Evolutionary conservation across 148 eudicot species (phyloP).

Genomic region (Rhododendron ovatum): DNA sequence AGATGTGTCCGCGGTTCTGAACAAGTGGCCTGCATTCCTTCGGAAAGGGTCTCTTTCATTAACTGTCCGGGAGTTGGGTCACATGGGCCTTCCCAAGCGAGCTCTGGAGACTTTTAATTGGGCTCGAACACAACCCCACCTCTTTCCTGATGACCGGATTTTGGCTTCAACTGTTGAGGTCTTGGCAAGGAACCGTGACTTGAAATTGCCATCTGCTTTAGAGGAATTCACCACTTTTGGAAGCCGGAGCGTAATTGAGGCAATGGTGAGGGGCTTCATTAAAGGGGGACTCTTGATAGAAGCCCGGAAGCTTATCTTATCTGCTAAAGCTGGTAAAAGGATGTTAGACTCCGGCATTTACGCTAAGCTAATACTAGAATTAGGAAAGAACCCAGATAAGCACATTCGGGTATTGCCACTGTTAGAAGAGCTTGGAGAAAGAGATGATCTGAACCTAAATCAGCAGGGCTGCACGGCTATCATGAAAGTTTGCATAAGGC

Average conservation of each 20-base stretch:
- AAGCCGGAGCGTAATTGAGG: constrained; percentile 61
- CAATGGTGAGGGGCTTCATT: constrained; percentile 74
- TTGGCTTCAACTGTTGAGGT: constrained; percentile 83
- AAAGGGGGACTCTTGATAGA: constrained; percentile 63
- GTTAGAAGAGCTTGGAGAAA: constrained; percentile 67
- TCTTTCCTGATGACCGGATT: constrained; percentile 84
- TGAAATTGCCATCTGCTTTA: constrained; percentile 50
- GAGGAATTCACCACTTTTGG: constrained; percentile 48
- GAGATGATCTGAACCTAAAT: constrained; percentile 63
- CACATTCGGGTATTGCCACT: constrained; percentile 40
- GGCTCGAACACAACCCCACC: constrained; percentile 74
- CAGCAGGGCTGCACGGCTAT: constrained; percentile 78
- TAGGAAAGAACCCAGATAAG: constrained; percentile 77
- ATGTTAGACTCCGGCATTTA: constrained; percentile 63
- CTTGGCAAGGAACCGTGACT: constrained; percentile 57
- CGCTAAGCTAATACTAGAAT: constrained; percentile 65
- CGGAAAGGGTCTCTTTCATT: constrained; percentile 81
- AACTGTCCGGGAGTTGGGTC: constrained; percentile 78
- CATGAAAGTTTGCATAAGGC: constrained; percentile 68
- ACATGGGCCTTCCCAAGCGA: constrained; percentile 81
- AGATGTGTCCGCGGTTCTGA: constrained; percentile 55
- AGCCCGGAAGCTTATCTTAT: constrained; percentile 61
- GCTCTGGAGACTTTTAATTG: constrained; percentile 78
- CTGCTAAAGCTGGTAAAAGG: constrained; percentile 57
- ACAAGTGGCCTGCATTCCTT: constrained; percentile 52